phyloP scores from a whole-genome alignment of 306 rosid genomes.

The Cicer cuneatum region DNA sequence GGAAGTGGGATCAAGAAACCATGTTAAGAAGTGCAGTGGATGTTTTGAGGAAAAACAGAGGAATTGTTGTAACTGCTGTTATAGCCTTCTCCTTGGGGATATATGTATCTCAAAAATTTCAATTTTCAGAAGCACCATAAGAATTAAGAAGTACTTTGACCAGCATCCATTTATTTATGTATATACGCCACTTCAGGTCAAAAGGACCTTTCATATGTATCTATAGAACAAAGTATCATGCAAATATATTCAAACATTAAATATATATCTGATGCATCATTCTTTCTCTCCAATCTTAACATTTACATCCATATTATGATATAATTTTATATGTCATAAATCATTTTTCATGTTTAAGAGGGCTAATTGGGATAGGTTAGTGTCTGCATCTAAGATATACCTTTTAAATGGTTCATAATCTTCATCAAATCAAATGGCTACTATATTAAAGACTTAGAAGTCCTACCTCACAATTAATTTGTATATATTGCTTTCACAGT shows the following conservation, averaged over 20 bases:
- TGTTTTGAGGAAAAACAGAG: slow-evolving; percentile 56
- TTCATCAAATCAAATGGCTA: not conserved
- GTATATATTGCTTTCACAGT: slow-evolving; percentile 4
- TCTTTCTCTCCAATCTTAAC: slow-evolving; percentile 21
- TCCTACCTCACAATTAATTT: not conserved
- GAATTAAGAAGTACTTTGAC: slow-evolving; percentile 23
- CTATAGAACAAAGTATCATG: slow-evolving; percentile 31
- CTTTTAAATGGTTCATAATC: not conserved
- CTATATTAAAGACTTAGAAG: slow-evolving; percentile 12
- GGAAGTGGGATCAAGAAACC: slow-evolving; percentile 56
- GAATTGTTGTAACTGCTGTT: slow-evolving; percentile 57
- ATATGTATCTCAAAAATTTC: slow-evolving; percentile 47
- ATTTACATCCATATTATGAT: slow-evolving; percentile 35
- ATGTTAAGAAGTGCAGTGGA: slow-evolving; percentile 43
- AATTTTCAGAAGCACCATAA: slow-evolving; percentile 41
- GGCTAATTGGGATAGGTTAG: slow-evolving; percentile 21
- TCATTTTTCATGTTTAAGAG: not conserved
- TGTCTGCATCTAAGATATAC: slow-evolving; percentile 23
- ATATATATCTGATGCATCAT: slow-evolving; percentile 3
- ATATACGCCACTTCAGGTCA: slow-evolving; percentile 31
- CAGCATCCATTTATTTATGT: slow-evolving; percentile 31
- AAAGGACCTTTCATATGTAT: slow-evolving; percentile 1
- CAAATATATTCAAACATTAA: slow-evolving; percentile 35
- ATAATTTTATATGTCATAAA: slow-evolving; percentile 9
- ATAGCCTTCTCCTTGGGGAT: slow-evolving; percentile 71